Base-by-base conservation (phyloP, 768 basidiomycete genomes). In the Boletellus sp. region DNA sequence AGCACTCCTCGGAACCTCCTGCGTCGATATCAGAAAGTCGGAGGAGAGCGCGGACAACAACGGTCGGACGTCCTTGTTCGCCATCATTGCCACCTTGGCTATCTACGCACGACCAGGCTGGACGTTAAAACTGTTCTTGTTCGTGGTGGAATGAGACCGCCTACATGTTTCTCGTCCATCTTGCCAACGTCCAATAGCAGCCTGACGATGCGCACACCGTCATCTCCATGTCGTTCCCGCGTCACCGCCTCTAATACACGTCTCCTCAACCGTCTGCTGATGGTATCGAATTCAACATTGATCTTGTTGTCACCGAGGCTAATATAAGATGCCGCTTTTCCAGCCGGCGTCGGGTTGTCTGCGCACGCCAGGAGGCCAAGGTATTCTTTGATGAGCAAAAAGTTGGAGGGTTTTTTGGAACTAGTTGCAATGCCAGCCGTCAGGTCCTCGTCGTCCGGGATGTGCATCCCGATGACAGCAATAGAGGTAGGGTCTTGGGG, bases 91-190 rank as follows among this genome's bases (percentile, higher is more conserved):
- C 43, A 87, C 75, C 67, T 95, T 95, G 26, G 91, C 88, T 42
- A 99, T 84, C 94, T 98, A 57, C 13, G 28, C 97, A 57, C 13
- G 26, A n/a, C 23, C 16, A n/a, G 34, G 26, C 31, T 16, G 36
- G 43, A 22, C 32, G 23, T 62, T 34, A 51, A 10, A 44, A 12
- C 15, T 0, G 40, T 6, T 7, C 19, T n/a, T 20, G 26, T 23
- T 38, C 35, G 52, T 23, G 41, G 32, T 38, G 20, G 16, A 35
- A 49, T 4, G 20, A 13, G 10, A 16, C 10, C 32, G 56, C 78
- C 52, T 47, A 91, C 94, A 70, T 93, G 90, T 64, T 94, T 93
- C 70, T 96, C 95, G 55, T 94, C 91, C 78, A 94, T 85, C 69
- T 96, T 96, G 6, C 91, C 93, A 5, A 83, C 84, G 50, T 87